Conservation (phyloP, 2,329 filamentous ascomycete species). For the Aspergillus uvarum region DNA sequence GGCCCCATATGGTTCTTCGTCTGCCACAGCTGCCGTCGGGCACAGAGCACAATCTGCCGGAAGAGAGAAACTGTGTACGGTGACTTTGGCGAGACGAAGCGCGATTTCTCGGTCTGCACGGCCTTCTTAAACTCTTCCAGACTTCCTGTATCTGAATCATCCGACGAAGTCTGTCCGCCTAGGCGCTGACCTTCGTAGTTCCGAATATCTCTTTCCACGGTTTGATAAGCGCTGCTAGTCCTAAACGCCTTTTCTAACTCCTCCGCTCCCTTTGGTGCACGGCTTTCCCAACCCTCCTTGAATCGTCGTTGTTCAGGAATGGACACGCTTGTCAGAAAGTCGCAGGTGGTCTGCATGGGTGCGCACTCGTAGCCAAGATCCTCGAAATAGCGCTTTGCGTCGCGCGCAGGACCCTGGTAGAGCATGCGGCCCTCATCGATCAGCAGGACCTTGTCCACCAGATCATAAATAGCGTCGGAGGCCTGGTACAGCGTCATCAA, state of each 20-base stretch:
- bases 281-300: constrained; percentile 59
- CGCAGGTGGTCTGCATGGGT: constrained; percentile 64
- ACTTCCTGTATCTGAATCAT: constrained; percentile 31
- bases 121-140: constrained; percentile 56
- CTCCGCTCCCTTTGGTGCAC: constrained; percentile 63
- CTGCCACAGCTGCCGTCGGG: constrained; percentile 71
- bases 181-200: constrained; percentile 52
- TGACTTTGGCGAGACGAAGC: constrained; percentile 60
- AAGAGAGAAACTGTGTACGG: constrained; percentile 72
- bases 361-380: constrained; percentile 60
- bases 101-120: constrained; percentile 56
- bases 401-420: constrained; percentile 57
- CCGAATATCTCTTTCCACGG: constrained; percentile 58
- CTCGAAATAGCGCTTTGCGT: constrained; percentile 63
- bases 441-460: constrained; percentile 73
- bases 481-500: constrained; percentile 68
- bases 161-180: constrained; percentile 44
- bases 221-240: constrained; percentile 58
- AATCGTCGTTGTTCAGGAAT: constrained; percentile 67
- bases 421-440: constrained; percentile 68
- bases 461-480: constrained; percentile 62
- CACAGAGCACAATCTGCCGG: constrained; percentile 60
- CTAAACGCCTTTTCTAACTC: constrained; percentile 68
- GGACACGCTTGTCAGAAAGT: constrained; percentile 71
- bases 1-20: constrained; percentile 69